Evolutionary conservation across 352 stramenopile genomes (phyloP), one percentile per base, ranked within the genome.

Genomic region (Phytophthora tubulina): DNA sequence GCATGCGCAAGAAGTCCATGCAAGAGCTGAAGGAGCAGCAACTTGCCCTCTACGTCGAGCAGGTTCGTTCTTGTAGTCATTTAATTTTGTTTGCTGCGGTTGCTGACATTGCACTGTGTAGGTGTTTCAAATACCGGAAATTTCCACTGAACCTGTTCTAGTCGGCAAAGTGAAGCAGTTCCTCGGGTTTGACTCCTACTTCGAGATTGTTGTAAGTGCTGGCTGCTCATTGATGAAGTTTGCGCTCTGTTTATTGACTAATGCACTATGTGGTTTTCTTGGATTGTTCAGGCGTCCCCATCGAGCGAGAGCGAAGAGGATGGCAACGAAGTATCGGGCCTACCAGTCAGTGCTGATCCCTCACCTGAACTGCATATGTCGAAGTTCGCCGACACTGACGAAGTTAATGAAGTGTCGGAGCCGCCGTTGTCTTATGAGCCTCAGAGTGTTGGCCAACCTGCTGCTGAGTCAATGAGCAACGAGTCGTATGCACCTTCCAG

Each of bases 21-120:
- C 84, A 89, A 33, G 85, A 91, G 31, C 53, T 92, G 15, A 89
- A 89, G 49, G 73, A 91, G 65, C 84, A 93, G 59, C 85, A 93
- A 46, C 78, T 95, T 60, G 84, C 81, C 4, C 75, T 87, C 15
- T 95, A 92, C 72, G 78, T 93, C 30, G 81, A 91, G 14, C 78
- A 88, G 70, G 81, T 89, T 65, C 9, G 67, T 48, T 55, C 3
- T 51, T 38, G 14, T 56, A 15, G 27, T 50, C 36, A 4, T 44
- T 58, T 48, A 27, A 27, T 53, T 21, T 2, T 15, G 13, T 33
- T 48, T 35, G 39, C 36, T 73, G 46, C 6, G 42, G 9, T 11
- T 69, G 21, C 56, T 73, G n/a, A 54, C 35, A n/a, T 6, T 60
- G 3, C 30, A 53, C 48, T 53, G n/a, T 48, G 13, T 33, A 94